These are phyloP conservation scores for Raffaelea ambrosiae DNA, from an alignment of 2,329 filamentous ascomycete genomes.

Conservation along the genomic window DNA sequence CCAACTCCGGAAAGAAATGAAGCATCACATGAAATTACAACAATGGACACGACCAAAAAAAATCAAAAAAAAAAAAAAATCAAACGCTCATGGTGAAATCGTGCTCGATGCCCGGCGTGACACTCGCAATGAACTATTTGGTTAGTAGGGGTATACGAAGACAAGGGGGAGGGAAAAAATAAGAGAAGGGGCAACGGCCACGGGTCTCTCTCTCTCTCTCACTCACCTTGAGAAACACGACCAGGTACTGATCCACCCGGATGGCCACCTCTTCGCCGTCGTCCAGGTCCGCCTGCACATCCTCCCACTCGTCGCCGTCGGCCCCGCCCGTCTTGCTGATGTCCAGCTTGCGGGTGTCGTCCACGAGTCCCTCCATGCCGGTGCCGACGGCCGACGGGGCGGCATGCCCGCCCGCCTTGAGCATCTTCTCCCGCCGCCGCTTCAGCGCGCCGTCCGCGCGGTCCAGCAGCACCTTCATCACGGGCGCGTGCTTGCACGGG, in stretches of 20 bases:
- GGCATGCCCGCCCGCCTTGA: slow-evolving; percentile 36
- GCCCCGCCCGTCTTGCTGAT: slow-evolving; percentile 23
- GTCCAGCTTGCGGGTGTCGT: slow-evolving; percentile 4
- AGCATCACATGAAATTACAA: background rate
- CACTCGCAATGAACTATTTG: slow-evolving; percentile 65
- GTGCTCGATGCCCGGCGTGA: slow-evolving; percentile 94
- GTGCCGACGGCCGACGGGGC: slow-evolving; percentile 35
- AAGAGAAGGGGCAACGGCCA: no score
- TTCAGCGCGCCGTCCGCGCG: slow-evolving; percentile 90
- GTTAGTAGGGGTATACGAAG: background rate
- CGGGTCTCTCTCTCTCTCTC: no score
- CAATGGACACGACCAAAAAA: background rate
- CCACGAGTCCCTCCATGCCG: slow-evolving; percentile 16
- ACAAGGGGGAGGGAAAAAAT: background rate
- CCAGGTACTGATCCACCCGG: slow-evolving; percentile 79
- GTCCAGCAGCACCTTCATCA: slow-evolving; percentile 97
- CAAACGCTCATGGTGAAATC: slow-evolving; percentile 94
- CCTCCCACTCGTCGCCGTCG: slow-evolving; percentile 56
- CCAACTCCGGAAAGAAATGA: background rate
- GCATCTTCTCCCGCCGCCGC: slow-evolving; percentile 74
- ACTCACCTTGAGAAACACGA: slow-evolving; percentile 75
- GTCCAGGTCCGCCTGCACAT: slow-evolving; percentile 53
- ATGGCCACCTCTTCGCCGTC: slow-evolving; percentile 65
- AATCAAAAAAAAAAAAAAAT: background rate
- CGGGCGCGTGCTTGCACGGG: slow-evolving; percentile 91